Evolutionary conservation across 192 early-diverging fungal genomes (phyloP), one percentile per base, ranked within the genome.

Genomic region (Coemansia aciculifera): DNA sequence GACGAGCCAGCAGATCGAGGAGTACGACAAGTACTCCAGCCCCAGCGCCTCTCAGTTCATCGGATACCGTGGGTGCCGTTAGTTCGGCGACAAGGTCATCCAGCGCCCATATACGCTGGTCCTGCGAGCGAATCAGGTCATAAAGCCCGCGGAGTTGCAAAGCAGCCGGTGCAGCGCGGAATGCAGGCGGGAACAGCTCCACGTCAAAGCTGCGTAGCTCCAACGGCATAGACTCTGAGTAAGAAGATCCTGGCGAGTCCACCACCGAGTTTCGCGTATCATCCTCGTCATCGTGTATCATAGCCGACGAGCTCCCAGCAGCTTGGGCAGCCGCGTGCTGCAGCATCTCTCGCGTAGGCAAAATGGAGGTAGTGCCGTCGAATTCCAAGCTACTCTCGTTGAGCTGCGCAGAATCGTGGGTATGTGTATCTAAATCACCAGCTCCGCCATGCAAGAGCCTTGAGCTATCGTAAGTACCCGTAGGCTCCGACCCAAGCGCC

Each of bases 271-370:
- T 57, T n/a, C 49, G 24, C 13, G 62, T 65, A 8, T 60, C 63
- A 12, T 59, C 54, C 5, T 64, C 66, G 7, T 21, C 43, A 12
- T 59, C 66, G 3, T 54, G 44, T 59, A 27, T 38, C n/a, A 21
- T 29, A 6, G 52, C 68, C 56, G 46, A 54, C 17, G 42, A 48
- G 63, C 48, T 46, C 38, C 71, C 74, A 7, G 79, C 67, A 5
- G 38, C 67, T 19, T 64, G 74, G 0, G 79, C 79, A 2, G 54
- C 54, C 15, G 79, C 79, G 13, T 63, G 79, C 74, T 73, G 74
- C 39, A 81, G 68, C 79, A 81, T 76, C 59, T 81, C 79, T 38
- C 79, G 74, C 6, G 79, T 81, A 8, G 79, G 79, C 34, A 81
- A 66, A 52, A 81, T 76, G 2, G 67, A 73, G 6, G 79, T 81